Evolutionary conservation across 2,329 filamentous ascomycete genomes (phyloP), one percentile per base, ranked within the genome.

Genomic region (Magnaporthiopsis rhizophila): DNA sequence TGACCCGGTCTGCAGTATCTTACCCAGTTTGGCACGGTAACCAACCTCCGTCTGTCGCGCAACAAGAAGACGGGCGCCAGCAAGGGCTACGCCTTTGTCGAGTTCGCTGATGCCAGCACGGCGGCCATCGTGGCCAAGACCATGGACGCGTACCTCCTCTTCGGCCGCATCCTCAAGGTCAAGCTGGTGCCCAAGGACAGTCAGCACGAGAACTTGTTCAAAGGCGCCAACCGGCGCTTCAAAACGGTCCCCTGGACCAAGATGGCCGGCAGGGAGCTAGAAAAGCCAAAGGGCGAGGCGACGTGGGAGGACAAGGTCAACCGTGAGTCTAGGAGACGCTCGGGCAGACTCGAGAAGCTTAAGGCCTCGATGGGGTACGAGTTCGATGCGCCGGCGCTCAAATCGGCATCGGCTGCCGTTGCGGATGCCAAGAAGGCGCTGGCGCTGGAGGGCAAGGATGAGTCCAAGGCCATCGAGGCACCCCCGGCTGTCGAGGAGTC

Each of bases 61-160:
- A 98, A 97, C 82, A 92, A 90, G 77, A 89, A 89, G 76, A 98
- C 93, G 1, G 95, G 95, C 64, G 86, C 87, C 65, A 92, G 90
- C 74, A 96, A 95, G 81, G 95, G 98, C 81, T 96, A 90, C 73
- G 95, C 92, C 38, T 99, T 97, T 76, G 84, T 99, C 72, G 92
- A 99, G 78, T 99, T 99, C 72, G 79, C 82, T 45, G 88, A 92
- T 65, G 90, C 92, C 61, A 78, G 77, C 68, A 85, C 84, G n/a
- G 94, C 95, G 56, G 89, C 91, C 71, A 92, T 98, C 70, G 94
- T 96, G 36, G 89, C 91, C 62, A 91, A 92, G 79, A 97, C 95
- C 28, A 99, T 99, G 95, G 87, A 97, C 81, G 96, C 93, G 78
- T 99, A 99, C 77, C 86, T 98, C 56, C 84, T 99, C 73, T 98